phyloP scores from a whole-genome alignment of 495 filamentous ascomycete species.

The Penicillium silybi region DNA sequence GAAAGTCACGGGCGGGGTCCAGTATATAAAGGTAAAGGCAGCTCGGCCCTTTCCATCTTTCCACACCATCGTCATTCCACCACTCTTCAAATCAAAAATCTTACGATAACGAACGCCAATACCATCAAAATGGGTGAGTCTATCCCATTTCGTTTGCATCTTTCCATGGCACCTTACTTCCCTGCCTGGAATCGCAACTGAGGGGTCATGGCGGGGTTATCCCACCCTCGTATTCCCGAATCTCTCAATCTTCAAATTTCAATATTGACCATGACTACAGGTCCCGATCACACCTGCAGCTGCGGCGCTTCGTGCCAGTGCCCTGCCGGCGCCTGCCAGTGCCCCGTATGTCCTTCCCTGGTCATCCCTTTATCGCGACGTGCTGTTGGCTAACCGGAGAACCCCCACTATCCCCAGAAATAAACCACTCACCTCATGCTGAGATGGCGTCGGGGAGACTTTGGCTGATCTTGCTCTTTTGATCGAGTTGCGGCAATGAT shows the following conservation, averaged over 20 bases:
- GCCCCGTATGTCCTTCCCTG: constrained; percentile 33
- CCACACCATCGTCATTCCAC: neutral
- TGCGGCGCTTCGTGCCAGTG: constrained; percentile 46
- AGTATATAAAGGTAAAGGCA: constrained; percentile 17
- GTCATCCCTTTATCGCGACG: neutral
- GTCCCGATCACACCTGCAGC: constrained; percentile 41
- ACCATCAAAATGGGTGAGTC: constrained; percentile 26
- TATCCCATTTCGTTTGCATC: neutral
- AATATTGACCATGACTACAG: constrained; percentile 24
- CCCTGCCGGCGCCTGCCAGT: constrained; percentile 44
- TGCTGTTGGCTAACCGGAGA: constrained; percentile 8
- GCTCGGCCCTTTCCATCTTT: neutral
- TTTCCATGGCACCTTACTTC: neutral
- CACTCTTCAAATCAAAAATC: neutral
- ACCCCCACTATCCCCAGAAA: constrained; percentile 19
- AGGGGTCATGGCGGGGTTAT: constrained; percentile 28
- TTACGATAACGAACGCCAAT: neutral
- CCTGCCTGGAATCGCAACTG: constrained; percentile 5
- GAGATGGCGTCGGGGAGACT: neutral
- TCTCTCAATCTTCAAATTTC: neutral
- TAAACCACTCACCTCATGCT: constrained; percentile 15
- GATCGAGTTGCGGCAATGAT: neutral
- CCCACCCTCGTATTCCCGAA: constrained; percentile 4
- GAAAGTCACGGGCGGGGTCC: constrained; percentile 22
- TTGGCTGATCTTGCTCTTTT: neutral